Evolutionary conservation across 257 asterid genomes (phyloP), one percentile per base, ranked within the genome.

Genomic region (Solanum arcanum): DNA sequence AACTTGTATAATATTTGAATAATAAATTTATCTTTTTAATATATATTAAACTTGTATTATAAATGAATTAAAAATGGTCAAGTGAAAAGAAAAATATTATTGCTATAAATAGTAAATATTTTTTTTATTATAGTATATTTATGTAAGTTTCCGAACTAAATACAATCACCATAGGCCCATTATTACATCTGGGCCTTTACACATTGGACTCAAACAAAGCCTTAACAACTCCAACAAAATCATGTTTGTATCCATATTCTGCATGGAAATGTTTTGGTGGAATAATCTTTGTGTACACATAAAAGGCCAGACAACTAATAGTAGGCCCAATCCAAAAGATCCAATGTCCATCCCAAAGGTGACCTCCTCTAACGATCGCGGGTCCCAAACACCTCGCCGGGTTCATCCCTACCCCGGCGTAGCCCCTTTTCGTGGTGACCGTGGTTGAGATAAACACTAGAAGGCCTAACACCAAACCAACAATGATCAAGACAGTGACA

Each of bases 351-450:
- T 93, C 88, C 98, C 98, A 93, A 6, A 94, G 91, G 52, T 93
- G 96, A 6, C 97, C 98, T 6, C 98, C 97, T 74, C 97, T 90
- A 14, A 95, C 98, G 1, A 93, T 25, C 9, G 96, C 94, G 1
- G 98, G 89, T 20, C 98, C 98, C 0, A 95, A 64, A 89, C 98
- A 95, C 90, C 98, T 82, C 0, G 98, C 97, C 27, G 96, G 98
- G 73, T 95, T 95, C 89, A 95, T 60, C 60, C 97, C 98, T 0
- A 97, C 98, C 7, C 98, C 98, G 3, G 91, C 94, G 2, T 94
- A 93, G 0, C 98, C 98, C 91, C 91, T 93, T 12, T 37, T 62
- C 29, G 89, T 76, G 4, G 97, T 94, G n/a, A 95, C 93, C 0
- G 95, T 76, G 18, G 96, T 88, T 1, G 98, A 92, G 23, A 94